Percentiles rank a stretch among this genome's conserved stretches.
Evolutionary conservation across 306 rosid species (phyloP).

Genomic region (Sicyos edulis): DNA sequence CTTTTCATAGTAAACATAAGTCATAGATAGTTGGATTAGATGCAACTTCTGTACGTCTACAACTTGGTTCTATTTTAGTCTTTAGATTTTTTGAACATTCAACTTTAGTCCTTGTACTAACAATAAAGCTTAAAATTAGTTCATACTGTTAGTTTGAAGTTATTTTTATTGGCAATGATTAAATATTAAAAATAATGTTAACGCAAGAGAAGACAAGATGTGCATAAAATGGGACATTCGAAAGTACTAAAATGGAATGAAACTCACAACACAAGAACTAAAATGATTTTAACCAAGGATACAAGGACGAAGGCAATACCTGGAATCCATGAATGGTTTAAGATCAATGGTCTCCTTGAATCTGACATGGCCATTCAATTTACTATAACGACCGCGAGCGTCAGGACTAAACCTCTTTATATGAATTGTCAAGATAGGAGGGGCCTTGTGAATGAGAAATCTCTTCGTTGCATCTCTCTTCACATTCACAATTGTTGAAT

Average conservation of each 20-base stretch:
- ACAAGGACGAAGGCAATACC: constrained; percentile 38
- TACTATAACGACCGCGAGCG: constrained; percentile 84
- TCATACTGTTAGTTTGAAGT: too few species aligned
- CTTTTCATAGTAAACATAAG: not conserved
- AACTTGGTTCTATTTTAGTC: not conserved
- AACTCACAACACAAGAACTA: not conserved
- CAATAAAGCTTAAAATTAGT: too few species aligned
- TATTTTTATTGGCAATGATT: too few species aligned
- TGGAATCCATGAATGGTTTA: constrained; percentile 74
- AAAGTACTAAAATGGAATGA: too few species aligned
- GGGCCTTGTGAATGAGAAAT: constrained; percentile 66
- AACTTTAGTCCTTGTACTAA: too few species aligned
- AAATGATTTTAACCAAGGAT: not conserved
- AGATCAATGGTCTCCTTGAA: constrained; percentile 71
- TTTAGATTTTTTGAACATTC: too few species aligned
- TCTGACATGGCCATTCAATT: constrained; percentile 77
- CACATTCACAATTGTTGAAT: constrained; percentile 42
- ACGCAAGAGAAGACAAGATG: too few species aligned
- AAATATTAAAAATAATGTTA: too few species aligned
- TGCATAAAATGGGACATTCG: too few species aligned
- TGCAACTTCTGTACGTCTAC: not conserved
- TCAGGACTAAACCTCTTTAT: constrained; percentile 93
- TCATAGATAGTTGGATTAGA: not conserved
- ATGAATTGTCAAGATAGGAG: constrained; percentile 78
- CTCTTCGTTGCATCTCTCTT: constrained; percentile 88